Evolutionary conservation across 2,329 filamentous ascomycete genomes (phyloP).

Genomic region (Epichloe sp.): DNA sequence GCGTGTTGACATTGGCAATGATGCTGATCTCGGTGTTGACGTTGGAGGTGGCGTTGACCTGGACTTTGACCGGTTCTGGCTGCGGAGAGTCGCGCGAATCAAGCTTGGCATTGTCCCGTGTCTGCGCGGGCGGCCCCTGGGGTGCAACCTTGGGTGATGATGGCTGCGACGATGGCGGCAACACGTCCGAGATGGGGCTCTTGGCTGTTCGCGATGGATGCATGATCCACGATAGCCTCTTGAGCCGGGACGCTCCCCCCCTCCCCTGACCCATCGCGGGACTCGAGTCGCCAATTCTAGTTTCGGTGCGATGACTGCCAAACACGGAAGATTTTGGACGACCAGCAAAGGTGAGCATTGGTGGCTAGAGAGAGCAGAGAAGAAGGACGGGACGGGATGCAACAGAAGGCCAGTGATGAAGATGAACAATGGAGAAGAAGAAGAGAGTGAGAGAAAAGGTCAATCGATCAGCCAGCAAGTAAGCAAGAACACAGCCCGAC

Average conservation of each 20-base stretch:
- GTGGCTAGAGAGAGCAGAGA: constrained; percentile 2
- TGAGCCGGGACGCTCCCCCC: constrained; percentile 5
- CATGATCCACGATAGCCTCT: constrained; percentile 8
- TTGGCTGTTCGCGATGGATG: constrained; percentile 12
- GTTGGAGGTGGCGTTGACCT: background rate
- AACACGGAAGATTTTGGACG: constrained; percentile 4
- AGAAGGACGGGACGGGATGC: background rate
- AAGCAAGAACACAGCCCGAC: background rate
- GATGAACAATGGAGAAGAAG: background rate
- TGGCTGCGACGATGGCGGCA: constrained; percentile 18
- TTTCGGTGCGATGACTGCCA: constrained; percentile 4
- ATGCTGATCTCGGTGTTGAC: background rate
- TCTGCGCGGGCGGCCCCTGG: background rate
- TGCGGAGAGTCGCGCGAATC: background rate
- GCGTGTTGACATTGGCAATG: too few relatives aligned
- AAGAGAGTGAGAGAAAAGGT: too few relatives aligned
- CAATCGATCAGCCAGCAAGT: background rate
- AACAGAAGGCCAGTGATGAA: background rate
- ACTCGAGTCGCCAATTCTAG: background rate
- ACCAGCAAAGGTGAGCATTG: constrained; percentile 6
- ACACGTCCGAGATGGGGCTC: constrained; percentile 30
- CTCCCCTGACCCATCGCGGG: constrained; percentile 2
- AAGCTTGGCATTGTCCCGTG: background rate
- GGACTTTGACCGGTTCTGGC: background rate
- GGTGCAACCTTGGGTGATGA: constrained; percentile 1